Evolutionary conservation across 306 rosid genomes (phyloP).

Genomic region (peach (Prunus persica)): DNA sequence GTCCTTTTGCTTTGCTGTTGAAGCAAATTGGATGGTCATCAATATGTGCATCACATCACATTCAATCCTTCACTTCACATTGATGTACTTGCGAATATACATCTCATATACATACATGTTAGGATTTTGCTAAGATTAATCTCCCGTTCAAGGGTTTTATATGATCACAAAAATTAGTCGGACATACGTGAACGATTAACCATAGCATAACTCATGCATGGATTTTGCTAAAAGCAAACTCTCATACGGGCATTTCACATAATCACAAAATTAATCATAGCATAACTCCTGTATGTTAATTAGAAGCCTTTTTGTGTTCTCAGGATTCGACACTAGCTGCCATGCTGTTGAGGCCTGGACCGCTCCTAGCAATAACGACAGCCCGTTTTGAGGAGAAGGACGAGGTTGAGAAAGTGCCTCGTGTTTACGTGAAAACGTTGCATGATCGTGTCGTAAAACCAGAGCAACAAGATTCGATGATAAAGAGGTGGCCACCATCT

Average conservation of each 20-base stretch:
- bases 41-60: neutral
- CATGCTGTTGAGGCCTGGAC: conserved; percentile 89
- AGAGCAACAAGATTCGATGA: conserved; percentile 86
- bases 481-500: conserved; percentile 67
- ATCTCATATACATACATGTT: neutral
- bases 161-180: no score
- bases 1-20: neutral
- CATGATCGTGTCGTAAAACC: conserved; percentile 68
- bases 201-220: no score
- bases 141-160: fast-evolving
- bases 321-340: conserved; percentile 90
- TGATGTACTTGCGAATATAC: neutral
- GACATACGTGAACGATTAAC: no score
- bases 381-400: conserved; percentile 46
- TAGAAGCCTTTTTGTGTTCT: neutral
- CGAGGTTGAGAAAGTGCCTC: conserved; percentile 51
- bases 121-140: neutral
- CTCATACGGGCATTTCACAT: no score
- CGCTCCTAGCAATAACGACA: conserved; percentile 44
- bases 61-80: neutral
- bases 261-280: neutral
- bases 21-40: neutral
- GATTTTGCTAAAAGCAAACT: no score
- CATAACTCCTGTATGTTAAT: neutral
- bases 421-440: conserved; percentile 64